Evolutionary conservation across 1,284 basidiomycete species (phyloP).

Genomic region (Xerocomus minutiporus): DNA sequence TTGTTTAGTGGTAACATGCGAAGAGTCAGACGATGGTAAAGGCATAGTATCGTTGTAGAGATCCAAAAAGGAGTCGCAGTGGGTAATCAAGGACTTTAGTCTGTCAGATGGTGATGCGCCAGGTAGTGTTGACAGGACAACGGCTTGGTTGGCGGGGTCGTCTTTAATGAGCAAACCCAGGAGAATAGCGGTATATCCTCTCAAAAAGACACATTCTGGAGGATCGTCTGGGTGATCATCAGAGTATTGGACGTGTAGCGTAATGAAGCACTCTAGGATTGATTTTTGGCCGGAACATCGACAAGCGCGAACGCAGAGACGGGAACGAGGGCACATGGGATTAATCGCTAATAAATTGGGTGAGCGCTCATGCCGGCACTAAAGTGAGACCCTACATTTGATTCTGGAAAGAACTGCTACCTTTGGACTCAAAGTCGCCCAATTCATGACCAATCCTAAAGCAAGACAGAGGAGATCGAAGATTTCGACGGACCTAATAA

Average conservation of each 20-base stretch:
- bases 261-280: constrained; percentile 34
- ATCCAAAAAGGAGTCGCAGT: constrained; percentile 54
- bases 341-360: constrained; percentile 37
- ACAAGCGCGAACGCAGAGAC: constrained; percentile 47
- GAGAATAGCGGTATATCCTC: constrained; percentile 66
- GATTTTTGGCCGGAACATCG: constrained; percentile 41
- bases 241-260: constrained; percentile 15
- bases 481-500: constrained; percentile 33
- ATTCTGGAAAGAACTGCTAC: constrained; percentile 43
- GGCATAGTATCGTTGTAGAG: constrained; percentile 42
- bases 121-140: constrained; percentile 44
- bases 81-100: constrained; percentile 45
- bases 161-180: constrained; percentile 64
- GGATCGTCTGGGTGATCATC: constrained; percentile 29
- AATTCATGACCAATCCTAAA: constrained; percentile 66
- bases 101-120: constrained; percentile 34
- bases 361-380: neutral
- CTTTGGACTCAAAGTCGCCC: constrained; percentile 54
- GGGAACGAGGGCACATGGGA: constrained; percentile 44
- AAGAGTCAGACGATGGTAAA: constrained; percentile 8
- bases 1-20: constrained; percentile 4
- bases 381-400: constrained; percentile 38
- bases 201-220: constrained; percentile 44
- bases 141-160: constrained; percentile 39
- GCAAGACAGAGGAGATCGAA: constrained; percentile 67